Conservation (phyloP, 495 filamentous ascomycete genomes). For the Neurospora tetraspora region DNA sequence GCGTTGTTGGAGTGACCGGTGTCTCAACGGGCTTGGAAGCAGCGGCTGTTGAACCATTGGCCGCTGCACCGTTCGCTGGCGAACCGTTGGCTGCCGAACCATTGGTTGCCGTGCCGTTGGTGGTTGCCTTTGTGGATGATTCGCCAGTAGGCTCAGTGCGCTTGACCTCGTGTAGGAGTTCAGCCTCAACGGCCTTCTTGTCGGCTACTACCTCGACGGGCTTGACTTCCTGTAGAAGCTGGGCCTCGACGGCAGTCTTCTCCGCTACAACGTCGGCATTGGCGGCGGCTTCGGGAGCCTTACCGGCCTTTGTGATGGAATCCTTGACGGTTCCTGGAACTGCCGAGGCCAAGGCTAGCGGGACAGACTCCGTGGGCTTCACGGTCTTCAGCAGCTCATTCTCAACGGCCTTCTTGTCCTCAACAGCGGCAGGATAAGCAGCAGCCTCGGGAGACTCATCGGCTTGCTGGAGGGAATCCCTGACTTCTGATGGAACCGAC, state of each 20-base stretch:
- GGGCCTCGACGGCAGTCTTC: conserved; percentile 68
- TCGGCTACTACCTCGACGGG: conserved; percentile 49
- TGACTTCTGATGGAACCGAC: conserved; percentile 61
- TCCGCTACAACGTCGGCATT: conserved; percentile 59
- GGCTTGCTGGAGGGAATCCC: conserved; percentile 58
- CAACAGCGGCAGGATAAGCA: conserved; percentile 54
- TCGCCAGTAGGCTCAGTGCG: conserved; percentile 9
- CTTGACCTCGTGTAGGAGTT: conserved; percentile 35
- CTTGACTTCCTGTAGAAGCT: conserved; percentile 46
- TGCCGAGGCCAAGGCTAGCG: conserved; percentile 31
- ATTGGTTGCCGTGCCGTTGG: background rate
- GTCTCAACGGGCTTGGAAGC: conserved; percentile 3
- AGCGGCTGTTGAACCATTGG: background rate
- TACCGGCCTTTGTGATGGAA: conserved; percentile 55
- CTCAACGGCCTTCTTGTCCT: conserved; percentile 74
- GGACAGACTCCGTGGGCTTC: conserved; percentile 40
- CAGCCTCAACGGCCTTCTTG: conserved; percentile 63
- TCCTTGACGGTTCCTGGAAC: conserved; percentile 68
- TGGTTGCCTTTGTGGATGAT: conserved; percentile 8
- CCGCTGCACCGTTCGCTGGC: background rate
- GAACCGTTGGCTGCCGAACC: background rate
- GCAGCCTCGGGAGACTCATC: conserved; percentile 60
- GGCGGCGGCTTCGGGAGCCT: conserved; percentile 60
- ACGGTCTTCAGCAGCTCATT: conserved; percentile 48
- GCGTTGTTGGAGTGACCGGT: background rate